phyloP scores from a whole-genome alignment of 495 filamentous ascomycete genomes.

The Letharia columbiana region DNA sequence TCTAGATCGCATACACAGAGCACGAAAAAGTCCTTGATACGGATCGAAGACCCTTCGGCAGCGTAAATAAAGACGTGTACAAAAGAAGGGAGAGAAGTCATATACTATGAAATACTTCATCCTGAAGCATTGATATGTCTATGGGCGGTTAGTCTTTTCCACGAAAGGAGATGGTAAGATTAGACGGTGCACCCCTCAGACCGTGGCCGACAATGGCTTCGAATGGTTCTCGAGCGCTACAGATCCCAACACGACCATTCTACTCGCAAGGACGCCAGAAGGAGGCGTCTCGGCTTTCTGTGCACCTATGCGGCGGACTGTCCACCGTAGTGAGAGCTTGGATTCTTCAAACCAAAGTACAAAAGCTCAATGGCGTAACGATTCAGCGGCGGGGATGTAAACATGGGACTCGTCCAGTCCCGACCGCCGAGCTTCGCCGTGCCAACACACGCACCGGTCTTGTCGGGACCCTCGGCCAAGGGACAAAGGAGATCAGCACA shows the following conservation, averaged over 20 bases:
- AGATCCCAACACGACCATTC: constrained; percentile 58
- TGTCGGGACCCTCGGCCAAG: too few relatives aligned
- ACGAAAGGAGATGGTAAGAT: constrained; percentile 27
- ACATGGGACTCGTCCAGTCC: too few relatives aligned
- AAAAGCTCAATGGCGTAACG: too few relatives aligned
- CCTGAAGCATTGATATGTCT: constrained; percentile 61
- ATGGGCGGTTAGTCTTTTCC: constrained; percentile 3
- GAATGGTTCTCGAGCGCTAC: constrained; percentile 53
- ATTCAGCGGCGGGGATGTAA: too few relatives aligned
- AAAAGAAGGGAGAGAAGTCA: constrained; percentile 7
- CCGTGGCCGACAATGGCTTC: constrained; percentile 55
- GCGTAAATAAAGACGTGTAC: neutral
- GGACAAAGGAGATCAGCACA: too few relatives aligned
- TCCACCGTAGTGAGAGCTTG: constrained; percentile 39
- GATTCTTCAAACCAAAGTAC: too few relatives aligned
- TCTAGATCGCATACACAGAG: constrained; percentile 97
- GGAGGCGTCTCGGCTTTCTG: constrained; percentile 54
- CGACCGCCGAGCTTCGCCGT: too few relatives aligned
- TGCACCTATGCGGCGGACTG: constrained; percentile 50
- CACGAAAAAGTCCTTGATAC: constrained; percentile 83
- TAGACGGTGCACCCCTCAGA: constrained; percentile 40
- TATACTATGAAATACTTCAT: constrained; percentile 80
- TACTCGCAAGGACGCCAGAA: constrained; percentile 57
- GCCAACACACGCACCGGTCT: too few relatives aligned
- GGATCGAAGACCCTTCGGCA: constrained; percentile 54